Percentiles rank a stretch among this genome's conserved stretches.
phyloP scores from a whole-genome alignment of 257 asterid species.

The Prunella vulgaris region DNA sequence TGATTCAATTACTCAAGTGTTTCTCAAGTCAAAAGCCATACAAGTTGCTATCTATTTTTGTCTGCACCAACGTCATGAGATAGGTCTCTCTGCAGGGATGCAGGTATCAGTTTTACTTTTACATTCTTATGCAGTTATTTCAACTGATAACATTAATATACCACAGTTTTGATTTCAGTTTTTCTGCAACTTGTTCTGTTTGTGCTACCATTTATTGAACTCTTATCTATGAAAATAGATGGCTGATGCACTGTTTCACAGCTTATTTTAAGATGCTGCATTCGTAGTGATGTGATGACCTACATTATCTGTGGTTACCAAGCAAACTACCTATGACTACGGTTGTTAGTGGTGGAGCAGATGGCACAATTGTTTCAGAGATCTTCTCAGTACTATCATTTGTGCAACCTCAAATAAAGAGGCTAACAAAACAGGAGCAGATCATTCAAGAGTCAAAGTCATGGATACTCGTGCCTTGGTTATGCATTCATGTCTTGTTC shows the following conservation, averaged over 20 bases:
- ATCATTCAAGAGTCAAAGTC: constrained; percentile 44
- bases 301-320: constrained; percentile 79
- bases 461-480: constrained; percentile 56
- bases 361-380: constrained; percentile 87
- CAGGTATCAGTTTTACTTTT: constrained; percentile 57
- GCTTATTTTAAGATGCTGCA: constrained; percentile 64
- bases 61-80: constrained; percentile 83
- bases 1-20: constrained; percentile 66
- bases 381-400: constrained; percentile 67
- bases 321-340: constrained; percentile 82
- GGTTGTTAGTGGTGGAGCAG: constrained; percentile 95
- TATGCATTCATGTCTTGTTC: constrained; percentile 72
- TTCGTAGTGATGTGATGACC: constrained; percentile 54
- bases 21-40: constrained; percentile 78
- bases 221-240: constrained; percentile 7
- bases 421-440: constrained; percentile 52
- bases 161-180: neutral
- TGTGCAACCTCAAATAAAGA: constrained; percentile 72
- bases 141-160: neutral
- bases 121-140: constrained; percentile 17
- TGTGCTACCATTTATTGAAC: neutral
- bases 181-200: neutral
- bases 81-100: constrained; percentile 56
- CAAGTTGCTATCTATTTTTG: constrained; percentile 86
- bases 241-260: constrained; percentile 25